Evolutionary conservation across 345 rosid genomes (phyloP).

Genomic region (Ceriops zippeliana): DNA sequence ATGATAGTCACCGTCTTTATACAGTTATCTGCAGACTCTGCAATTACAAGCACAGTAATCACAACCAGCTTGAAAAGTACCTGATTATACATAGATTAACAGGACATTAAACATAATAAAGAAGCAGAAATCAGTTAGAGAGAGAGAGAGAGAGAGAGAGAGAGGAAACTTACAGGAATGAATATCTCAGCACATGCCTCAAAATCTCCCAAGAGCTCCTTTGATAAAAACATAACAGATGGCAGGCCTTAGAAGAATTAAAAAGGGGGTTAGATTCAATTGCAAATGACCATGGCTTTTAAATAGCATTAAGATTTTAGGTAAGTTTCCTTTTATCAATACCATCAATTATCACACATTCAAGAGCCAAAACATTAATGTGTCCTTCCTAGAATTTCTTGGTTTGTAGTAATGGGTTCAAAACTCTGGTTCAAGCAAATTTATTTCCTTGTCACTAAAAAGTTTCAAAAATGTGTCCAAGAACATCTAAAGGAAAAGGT

Average conservation of each 20-base stretch:
- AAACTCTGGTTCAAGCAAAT: too few relatives aligned
- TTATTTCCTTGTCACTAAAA: too few relatives aligned
- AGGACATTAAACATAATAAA: constrained; percentile 19
- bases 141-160: not conserved
- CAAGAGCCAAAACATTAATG: not conserved
- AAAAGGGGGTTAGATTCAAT: constrained; percentile 21
- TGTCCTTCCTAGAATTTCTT: not conserved
- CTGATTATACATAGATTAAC: constrained; percentile 56
- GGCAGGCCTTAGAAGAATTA: constrained; percentile 64
- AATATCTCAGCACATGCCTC: constrained; percentile 92
- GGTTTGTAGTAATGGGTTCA: too few relatives aligned
- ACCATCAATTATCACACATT: not conserved
- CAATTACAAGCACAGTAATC: constrained; percentile 99
- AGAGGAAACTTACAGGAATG: constrained; percentile 69
- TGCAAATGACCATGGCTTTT: not conserved
- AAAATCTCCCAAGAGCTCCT: constrained; percentile 96
- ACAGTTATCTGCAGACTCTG: constrained; percentile 99
- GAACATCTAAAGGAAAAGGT: too few relatives aligned
- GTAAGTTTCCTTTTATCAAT: not conserved
- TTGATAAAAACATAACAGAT: constrained; percentile 88
- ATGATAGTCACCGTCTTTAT: constrained; percentile 71
- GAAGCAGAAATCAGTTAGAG: constrained; percentile 3
- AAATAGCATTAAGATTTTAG: not conserved
- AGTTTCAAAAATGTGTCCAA: too few relatives aligned
- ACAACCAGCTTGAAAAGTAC: constrained; percentile 99